Base-by-base conservation (phyloP, 2,329 filamentous ascomycete genomes). In the Fusarium keratoplasticum region DNA sequence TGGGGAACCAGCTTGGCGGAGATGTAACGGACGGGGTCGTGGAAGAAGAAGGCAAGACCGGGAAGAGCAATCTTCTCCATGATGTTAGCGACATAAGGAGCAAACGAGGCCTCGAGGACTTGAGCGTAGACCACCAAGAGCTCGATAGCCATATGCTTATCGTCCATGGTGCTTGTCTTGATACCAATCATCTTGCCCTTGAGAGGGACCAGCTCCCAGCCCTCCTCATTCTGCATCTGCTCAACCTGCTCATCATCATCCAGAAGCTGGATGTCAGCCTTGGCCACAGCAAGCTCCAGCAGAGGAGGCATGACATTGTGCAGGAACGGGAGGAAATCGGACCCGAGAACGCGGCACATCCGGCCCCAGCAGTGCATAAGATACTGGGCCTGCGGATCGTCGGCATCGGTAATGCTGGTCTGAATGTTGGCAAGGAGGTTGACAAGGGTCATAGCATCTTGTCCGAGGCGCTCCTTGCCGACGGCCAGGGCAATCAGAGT, bases 71-170 rank as follows among this genome's bases (percentile, higher is more conserved):
- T 97, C 84, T 96, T 96, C 83, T 98, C 95, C 93, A 98, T 96
- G 67, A 98, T 97, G 69, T 97, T 93, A 52, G 92, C 88, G 61
- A 98, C 96, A 76, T 97, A 98, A 2, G 94, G 94, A 63, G 96
- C 95, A 81, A 99, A 99, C 33, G 94, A 91, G 25, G 89, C 95
- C 81, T 98, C 95, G n/a, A 99, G 89, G 29, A 98, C 95, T 82
- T 98, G 95, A 2, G 96, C 96, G 80, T 99, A 99, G 71, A 99
- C 96, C 55, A 97, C 95, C 70, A 99, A 93, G 62, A 99, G 91
- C 84, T 99, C 96, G 74, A 99, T 98, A n/a, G 96, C 96, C 90
- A 98, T 98, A 83, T 98, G 95, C 87, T 99, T 99, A 85, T 99
- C 96, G 79, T 99, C 96, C 83, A 99, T 92, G 11, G 94, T 94